Base-by-base conservation (phyloP, 495 filamentous ascomycete species). In the Lentithecium fluviatile region DNA sequence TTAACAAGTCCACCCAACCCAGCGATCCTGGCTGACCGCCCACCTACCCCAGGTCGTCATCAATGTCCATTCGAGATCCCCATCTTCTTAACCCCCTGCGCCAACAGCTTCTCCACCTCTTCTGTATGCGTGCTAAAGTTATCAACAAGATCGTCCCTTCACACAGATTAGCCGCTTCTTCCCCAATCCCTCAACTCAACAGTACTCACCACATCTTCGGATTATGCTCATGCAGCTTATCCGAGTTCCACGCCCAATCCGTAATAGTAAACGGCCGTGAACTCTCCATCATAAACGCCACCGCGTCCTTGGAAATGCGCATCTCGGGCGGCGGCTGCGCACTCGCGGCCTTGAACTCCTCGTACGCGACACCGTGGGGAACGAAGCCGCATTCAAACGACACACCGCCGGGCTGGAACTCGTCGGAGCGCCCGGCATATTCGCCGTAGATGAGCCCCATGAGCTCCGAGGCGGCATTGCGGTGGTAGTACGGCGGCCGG, bases 251-350 rank as follows among this genome's bases (percentile, higher is more conserved):
- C 13, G 79, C 78, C 65, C 73, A 83, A 12, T 82, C 79, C 0
- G 79, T 79, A 45, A 81, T 78, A 0, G 78, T 80, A 62, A 80
- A 82, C 1, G 76, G 75, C 10, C 78, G 69, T 20, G 71, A 72
- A 40, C 75, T 80, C 70, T 85, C 82, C 56, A 84, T 82, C 80
- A 92, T 91, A 62, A 80, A 78, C 6, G 79, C 80, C 19, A 83
- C 73, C 0, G 77, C 75, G 1, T 74, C 78, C 57, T 78, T 58
- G 7, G 75, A 79, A 60, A 81, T 81, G 20, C 74, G 73, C 75
- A 75, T 78, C 25, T 70, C 75, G 0, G 78, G 78, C 2, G 76
- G 77, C 3, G 60, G 42, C 20, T 62, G 60, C 8, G 75, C 75
- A 32, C 84, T 81, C 8, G 82, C 82, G 2, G 80, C 80, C 36